Conservation (phyloP, 768 basidiomycete species). For the Rubroboletus pulcherrimus region DNA sequence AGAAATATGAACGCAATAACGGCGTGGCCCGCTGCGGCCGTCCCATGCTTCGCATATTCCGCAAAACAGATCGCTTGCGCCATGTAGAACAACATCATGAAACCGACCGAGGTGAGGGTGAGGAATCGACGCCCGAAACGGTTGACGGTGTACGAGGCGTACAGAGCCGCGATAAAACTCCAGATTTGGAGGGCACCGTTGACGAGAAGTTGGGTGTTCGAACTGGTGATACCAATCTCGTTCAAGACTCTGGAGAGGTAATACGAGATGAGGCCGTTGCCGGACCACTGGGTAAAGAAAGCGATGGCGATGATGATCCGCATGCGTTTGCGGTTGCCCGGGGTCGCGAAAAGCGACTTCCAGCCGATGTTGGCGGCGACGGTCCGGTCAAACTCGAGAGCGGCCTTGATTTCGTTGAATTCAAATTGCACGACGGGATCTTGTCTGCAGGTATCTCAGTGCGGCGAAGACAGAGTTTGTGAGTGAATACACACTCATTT, state of each 20-base stretch:
- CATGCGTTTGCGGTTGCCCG: slow-evolving; percentile 69
- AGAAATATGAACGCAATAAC: slow-evolving; percentile 56
- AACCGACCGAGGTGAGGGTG: slow-evolving; percentile 52
- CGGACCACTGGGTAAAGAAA: slow-evolving; percentile 74
- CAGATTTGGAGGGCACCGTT: slow-evolving; percentile 59
- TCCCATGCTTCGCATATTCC: slow-evolving; percentile 43
- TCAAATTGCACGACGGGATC: slow-evolving; percentile 72
- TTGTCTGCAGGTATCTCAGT: slow-evolving; percentile 30
- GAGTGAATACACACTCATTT: slow-evolving; percentile 42
- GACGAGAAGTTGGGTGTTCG: slow-evolving; percentile 54
- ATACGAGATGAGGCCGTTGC: slow-evolving; percentile 68
- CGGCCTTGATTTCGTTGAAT: slow-evolving; percentile 79
- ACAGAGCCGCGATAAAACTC: slow-evolving; percentile 18
- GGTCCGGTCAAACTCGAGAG: slow-evolving; percentile 62
- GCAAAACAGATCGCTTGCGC: slow-evolving; percentile 68
- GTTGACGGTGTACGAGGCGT: slow-evolving; percentile 41
- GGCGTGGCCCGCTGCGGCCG: slow-evolving; percentile 47
- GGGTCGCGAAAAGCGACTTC: slow-evolving; percentile 61
- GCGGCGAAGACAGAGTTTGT: not conserved
- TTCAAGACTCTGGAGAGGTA: slow-evolving; percentile 69
- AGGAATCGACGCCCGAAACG: slow-evolving; percentile 61
- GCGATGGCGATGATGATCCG: slow-evolving; percentile 62
- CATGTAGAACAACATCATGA: slow-evolving; percentile 65
- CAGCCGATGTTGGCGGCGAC: slow-evolving; percentile 61
- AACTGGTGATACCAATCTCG: slow-evolving; percentile 54